Conservation (phyloP, 2,329 filamentous ascomycete genomes). For the Beauveria bassiana region DNA sequence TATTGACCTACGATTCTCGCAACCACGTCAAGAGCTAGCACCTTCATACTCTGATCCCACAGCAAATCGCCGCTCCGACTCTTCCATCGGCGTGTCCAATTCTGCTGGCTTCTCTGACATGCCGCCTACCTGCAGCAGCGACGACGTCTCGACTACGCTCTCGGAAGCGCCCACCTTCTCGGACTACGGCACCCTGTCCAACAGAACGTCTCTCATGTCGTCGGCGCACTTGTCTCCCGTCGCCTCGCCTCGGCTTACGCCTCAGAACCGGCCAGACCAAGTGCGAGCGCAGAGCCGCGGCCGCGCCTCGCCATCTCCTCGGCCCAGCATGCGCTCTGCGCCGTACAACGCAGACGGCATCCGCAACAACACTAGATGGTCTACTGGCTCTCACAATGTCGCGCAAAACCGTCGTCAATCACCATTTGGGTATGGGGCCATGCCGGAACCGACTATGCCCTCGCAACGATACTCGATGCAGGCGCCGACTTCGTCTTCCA, state of each 20-base stretch:
- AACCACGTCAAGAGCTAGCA: conserved; percentile 40
- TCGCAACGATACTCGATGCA: conserved; percentile 48
- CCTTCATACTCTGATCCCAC: conserved; percentile 41
- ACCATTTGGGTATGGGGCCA: conserved; percentile 55
- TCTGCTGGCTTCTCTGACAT: conserved; percentile 59
- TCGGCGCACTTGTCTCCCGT: conserved; percentile 66
- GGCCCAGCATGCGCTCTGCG: conserved; percentile 58
- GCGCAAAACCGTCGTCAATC: conserved; percentile 47
- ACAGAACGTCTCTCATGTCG: conserved; percentile 62
- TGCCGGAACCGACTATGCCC: conserved; percentile 50
- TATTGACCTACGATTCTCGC: conserved; percentile 49
- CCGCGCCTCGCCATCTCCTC: conserved; percentile 63
- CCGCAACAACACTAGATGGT: conserved; percentile 67
- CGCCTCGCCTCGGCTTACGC: conserved; percentile 59
- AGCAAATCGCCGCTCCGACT: conserved; percentile 60
- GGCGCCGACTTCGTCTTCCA: conserved; percentile 25
- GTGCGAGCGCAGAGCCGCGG: conserved; percentile 60
- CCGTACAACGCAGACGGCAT: conserved; percentile 63
- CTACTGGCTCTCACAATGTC: conserved; percentile 63
- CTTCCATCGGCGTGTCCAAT: conserved; percentile 66
- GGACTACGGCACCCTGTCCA: conserved; percentile 59
- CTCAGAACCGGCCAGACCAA: conserved; percentile 52
- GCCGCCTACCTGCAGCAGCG: conserved; percentile 46
- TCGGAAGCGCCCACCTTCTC: conserved; percentile 63
- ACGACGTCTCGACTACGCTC: conserved; percentile 59